Evolutionary conservation across 805 yeast species (phyloP), one percentile per base, ranked within the genome.

Genomic region (Teunomyces panamensis): DNA sequence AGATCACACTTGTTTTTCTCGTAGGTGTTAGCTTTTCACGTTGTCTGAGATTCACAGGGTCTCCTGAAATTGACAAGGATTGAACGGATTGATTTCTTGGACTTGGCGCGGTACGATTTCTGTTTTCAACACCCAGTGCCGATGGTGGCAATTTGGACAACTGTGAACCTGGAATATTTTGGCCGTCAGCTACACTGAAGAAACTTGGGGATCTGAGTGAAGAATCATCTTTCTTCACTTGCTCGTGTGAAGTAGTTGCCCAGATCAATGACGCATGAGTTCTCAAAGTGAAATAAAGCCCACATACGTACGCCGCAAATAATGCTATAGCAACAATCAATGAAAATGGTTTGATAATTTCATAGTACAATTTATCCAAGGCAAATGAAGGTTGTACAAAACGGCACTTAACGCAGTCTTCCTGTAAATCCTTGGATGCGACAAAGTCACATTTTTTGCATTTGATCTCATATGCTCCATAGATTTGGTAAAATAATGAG

Each of bases 181-280:
- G 11, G 8, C 9, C 14, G 13, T 42, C 45, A 11, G 14, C 24
- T 20, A 71, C 35, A 43, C 76, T 72, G 5, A 49, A 49, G n/a
- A 71, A 37, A 49, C 76, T 71, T 8, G 77, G 75, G 6, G 77
- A 68, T 39, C 71, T 56, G 34, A 62, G 48, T 20, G 43, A 47
- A 5, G 50, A 43, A 30, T 39, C 47, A 2, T 49, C 60, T 3
- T 65, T 72, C 41, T 65, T 65, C 26, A 55, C 56, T 3, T 59
- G 61, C 43, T 69, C 74, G 43, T 69, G 73, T 1, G 71, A 62
- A 43, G 61, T 67, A 9, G 77, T 79, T 41, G 89, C 87, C 99
- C 99, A 94, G 54, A 94, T 94, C 69, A 90, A 74, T 0, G 96
- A 92, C 0, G 99, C 99, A 67, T 94, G 99, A 0, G 98, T 94